These are phyloP conservation scores for Orobanche coerulescens DNA, from an alignment of 257 asterid genomes.

Conservation along the genomic window DNA sequence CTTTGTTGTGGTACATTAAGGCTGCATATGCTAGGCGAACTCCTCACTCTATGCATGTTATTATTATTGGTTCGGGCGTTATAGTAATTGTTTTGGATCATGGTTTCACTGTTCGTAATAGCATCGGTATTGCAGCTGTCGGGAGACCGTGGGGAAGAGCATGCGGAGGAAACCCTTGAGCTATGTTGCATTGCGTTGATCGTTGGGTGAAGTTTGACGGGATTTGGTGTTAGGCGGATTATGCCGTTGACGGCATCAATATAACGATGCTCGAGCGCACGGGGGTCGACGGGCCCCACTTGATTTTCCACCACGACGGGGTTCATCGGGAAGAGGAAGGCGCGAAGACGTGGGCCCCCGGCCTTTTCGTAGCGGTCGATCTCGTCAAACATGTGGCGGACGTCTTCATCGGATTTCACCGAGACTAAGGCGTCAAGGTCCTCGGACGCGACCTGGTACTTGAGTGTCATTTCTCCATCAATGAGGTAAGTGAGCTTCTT, in stretches of 20 bases:
- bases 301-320: constrained; percentile 34
- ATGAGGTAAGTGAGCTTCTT: constrained; percentile 56
- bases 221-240: constrained; percentile 19
- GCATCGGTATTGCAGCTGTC: constrained; percentile 43
- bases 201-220: constrained; percentile 24
- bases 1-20: constrained; percentile 29
- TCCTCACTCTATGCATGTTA: constrained; percentile 53
- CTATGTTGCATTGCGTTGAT: constrained; percentile 20
- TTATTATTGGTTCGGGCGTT: constrained; percentile 15
- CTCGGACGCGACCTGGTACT: constrained; percentile 64
- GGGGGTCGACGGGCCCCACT: constrained; percentile 17
- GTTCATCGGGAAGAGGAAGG: constrained; percentile 61
- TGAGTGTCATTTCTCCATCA: constrained; percentile 68
- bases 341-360: constrained; percentile 46
- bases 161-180: constrained; percentile 38
- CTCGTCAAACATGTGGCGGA: constrained; percentile 68
- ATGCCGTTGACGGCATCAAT: constrained; percentile 71
- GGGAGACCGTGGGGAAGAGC: constrained; percentile 58
- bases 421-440: constrained; percentile 82
- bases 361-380: constrained; percentile 37
- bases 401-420: constrained; percentile 69
- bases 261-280: constrained; percentile 57
- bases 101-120: constrained; percentile 17
- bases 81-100: constrained; percentile 14
- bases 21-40: constrained; percentile 60